These are phyloP conservation scores for Cryptosporidium viatorum DNA, from an alignment of 169 alveolate species.

Conservation along the genomic window DNA sequence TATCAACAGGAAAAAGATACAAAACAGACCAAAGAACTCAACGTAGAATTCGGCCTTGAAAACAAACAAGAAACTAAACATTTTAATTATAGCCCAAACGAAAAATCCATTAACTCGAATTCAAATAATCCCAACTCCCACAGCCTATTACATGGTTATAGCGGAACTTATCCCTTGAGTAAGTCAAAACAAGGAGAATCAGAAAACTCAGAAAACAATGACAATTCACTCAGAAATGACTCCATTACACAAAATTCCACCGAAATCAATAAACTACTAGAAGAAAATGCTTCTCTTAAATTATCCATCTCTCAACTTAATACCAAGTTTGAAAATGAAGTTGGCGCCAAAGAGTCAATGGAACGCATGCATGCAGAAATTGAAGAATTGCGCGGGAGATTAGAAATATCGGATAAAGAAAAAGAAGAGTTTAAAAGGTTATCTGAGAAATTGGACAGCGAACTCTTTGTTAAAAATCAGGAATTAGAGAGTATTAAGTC, in stretches of 20 bases:
- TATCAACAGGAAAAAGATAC: conserved; percentile 2
- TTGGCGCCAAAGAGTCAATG: conserved; percentile 16
- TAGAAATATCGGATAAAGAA: conserved; percentile 1
- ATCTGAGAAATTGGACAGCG: background rate
- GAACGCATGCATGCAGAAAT: conserved; percentile 27
- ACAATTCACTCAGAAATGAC: background rate
- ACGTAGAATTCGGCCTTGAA: background rate
- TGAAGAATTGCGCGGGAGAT: conserved; percentile 7
- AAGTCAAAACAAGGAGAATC: background rate
- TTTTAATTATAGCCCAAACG: background rate
- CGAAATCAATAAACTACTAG: background rate
- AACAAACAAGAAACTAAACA: background rate
- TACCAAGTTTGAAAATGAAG: background rate
- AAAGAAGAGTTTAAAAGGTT: background rate
- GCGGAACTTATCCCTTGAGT: background rate
- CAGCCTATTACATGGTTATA: conserved; percentile 2
- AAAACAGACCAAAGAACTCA: background rate
- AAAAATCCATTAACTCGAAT: background rate
- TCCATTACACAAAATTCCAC: background rate
- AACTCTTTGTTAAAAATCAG: background rate
- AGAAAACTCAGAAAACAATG: background rate
- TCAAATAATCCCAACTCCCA: background rate
- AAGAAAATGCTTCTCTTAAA: conserved; percentile 24
- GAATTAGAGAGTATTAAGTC: conserved; percentile 9
- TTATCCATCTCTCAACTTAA: background rate